These are phyloP conservation scores for Sclerotinia sclerotiorum DNA, from an alignment of 2,329 filamentous ascomycete genomes.

Conservation along the genomic window DNA sequence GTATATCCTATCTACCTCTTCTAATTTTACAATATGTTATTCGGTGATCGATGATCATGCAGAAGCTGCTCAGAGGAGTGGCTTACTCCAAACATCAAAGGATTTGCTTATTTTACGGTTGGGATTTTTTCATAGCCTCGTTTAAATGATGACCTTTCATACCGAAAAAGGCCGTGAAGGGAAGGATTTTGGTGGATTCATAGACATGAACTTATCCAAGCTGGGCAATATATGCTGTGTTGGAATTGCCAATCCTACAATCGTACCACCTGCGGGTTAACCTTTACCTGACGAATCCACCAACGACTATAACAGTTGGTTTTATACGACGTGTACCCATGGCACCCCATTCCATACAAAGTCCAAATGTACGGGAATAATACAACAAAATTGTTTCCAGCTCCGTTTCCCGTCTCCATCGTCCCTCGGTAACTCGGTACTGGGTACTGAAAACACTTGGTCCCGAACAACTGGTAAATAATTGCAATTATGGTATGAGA, in stretches of 20 bases:
- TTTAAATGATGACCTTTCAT: not conserved
- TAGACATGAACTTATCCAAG: not conserved
- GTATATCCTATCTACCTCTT: not conserved
- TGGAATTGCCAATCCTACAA: not conserved
- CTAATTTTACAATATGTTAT: not conserved
- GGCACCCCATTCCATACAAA: not conserved
- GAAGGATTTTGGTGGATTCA: not conserved
- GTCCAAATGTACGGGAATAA: not conserved
- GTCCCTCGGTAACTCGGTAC: not conserved
- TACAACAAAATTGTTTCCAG: not conserved
- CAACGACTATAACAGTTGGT: slow-evolving; percentile 8
- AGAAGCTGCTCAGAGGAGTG: not conserved
- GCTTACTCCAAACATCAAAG: not conserved
- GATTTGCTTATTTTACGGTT: slow-evolving; percentile 1
- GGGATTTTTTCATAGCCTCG: not conserved
- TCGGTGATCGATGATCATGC: not conserved
- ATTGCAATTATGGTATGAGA: not conserved
- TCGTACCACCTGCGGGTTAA: slow-evolving; percentile 6
- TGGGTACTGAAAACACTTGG: slow-evolving; percentile 14
- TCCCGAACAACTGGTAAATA: slow-evolving; percentile 7
- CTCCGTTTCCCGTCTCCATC: not conserved
- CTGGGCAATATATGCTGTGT: not conserved
- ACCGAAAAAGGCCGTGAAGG: not conserved
- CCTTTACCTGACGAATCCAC: slow-evolving; percentile 6
- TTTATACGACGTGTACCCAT: slow-evolving; percentile 8